Percentiles rank a stretch among this genome's conserved stretches.
Evolutionary conservation across 2,329 filamentous ascomycete genomes (phyloP).

Genomic region (Beauveria sp.): DNA sequence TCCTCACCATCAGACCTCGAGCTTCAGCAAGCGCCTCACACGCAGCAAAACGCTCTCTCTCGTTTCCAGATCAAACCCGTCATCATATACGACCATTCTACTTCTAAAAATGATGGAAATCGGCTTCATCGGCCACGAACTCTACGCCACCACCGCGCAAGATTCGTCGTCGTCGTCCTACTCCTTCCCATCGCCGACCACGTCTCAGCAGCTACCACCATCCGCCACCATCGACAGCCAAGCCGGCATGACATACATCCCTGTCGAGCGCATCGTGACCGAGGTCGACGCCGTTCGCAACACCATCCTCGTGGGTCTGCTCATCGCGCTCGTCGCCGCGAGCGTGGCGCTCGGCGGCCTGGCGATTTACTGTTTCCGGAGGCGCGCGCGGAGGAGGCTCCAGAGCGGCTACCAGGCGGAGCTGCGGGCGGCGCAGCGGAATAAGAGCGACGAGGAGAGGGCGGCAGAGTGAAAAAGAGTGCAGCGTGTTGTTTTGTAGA

Average conservation of each 20-base stretch:
- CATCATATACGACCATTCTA: not conserved
- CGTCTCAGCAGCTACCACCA: not conserved
- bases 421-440: not conserved
- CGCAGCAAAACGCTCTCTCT: no score
- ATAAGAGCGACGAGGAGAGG: not conserved
- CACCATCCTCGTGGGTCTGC: conserved; percentile 2
- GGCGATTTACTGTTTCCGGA: not conserved
- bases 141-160: not conserved
- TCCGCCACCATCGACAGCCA: not conserved
- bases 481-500: no score
- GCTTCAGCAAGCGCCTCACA: no score
- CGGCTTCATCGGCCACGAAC: conserved; percentile 6
- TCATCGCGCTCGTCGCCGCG: not conserved
- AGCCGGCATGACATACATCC: not conserved
- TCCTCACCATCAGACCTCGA: no score
- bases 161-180: not conserved
- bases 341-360: conserved; percentile 4
- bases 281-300: conserved; percentile 2
- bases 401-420: not conserved
- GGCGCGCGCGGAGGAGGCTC: not conserved
- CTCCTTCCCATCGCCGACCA: not conserved
- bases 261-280: not conserved
- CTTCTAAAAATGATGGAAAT: not conserved
- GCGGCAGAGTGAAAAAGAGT: not conserved
- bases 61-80: no score